Evolutionary conservation across 495 filamentous ascomycete genomes (phyloP).

Genomic region (Talaromyces ruber): DNA sequence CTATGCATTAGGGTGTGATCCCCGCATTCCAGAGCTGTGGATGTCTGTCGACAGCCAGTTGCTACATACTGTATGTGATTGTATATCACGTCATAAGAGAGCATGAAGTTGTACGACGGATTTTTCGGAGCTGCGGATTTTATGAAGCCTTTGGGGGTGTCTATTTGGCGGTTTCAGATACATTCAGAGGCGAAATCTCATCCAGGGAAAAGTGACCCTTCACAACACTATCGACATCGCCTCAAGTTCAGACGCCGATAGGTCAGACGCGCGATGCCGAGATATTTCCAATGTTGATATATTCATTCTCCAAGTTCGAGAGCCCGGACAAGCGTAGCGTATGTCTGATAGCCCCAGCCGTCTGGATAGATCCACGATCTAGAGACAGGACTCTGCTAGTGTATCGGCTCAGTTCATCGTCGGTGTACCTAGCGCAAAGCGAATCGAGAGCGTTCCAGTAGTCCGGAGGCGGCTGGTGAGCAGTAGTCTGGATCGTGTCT

Average conservation of each 20-base stretch:
- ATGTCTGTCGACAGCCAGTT: neutral
- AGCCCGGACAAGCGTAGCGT: neutral
- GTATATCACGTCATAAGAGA: neutral
- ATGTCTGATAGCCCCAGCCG: neutral
- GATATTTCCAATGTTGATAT: neutral
- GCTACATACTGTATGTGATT: neutral
- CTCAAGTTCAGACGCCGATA: neutral
- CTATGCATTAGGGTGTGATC: slow-evolving; percentile 7
- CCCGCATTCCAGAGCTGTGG: slow-evolving; percentile 6
- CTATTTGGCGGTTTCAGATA: neutral
- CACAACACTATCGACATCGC: neutral
- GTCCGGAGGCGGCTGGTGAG: neutral
- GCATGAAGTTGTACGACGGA: neutral
- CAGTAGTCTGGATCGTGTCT: neutral
- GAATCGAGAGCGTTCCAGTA: neutral
- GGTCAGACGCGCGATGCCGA: neutral
- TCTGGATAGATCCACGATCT: neutral
- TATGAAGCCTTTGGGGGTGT: neutral
- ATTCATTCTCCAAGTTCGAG: neutral
- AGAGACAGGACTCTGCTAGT: neutral
- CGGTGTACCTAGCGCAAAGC: neutral
- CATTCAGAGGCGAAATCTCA: neutral
- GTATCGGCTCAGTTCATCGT: neutral
- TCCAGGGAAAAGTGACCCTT: neutral
- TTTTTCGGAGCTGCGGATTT: neutral